These are phyloP conservation scores for Aspergillus sparsus DNA, from an alignment of 495 filamentous ascomycete genomes.

Conservation along the genomic window DNA sequence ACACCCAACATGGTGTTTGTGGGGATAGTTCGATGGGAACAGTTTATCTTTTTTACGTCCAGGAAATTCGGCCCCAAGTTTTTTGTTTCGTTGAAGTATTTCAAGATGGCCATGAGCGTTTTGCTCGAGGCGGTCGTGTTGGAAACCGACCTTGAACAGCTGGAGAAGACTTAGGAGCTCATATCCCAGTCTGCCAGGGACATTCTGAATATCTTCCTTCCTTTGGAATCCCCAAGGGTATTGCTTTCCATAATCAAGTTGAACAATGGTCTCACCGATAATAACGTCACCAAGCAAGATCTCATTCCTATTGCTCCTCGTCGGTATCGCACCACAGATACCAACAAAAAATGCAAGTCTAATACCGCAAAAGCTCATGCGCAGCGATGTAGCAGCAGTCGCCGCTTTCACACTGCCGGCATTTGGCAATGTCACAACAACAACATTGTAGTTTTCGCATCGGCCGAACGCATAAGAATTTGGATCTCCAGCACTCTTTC, in stretches of 20 bases:
- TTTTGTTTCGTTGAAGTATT: neutral
- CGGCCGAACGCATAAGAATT: neutral
- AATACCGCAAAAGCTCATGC: neutral
- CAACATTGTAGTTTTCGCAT: neutral
- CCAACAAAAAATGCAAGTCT: neutral
- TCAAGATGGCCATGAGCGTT: neutral
- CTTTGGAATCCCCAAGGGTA: neutral
- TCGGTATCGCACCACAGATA: neutral
- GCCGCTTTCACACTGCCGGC: neutral
- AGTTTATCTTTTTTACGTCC: neutral
- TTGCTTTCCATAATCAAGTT: neutral
- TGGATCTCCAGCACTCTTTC: neutral
- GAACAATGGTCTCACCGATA: neutral
- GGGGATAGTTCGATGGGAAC: neutral
- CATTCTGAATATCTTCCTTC: neutral
- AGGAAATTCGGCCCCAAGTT: neutral
- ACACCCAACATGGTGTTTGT: neutral
- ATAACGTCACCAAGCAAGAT: neutral
- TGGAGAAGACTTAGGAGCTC: neutral
- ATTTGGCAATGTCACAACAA: neutral
- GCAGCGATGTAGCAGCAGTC: neutral
- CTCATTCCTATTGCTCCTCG: neutral
- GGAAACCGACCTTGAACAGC: neutral
- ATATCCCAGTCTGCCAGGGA: neutral
- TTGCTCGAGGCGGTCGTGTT: neutral